Percentiles rank a stretch among this genome's conserved stretches.
Conservation (phyloP, 345 rosid genomes). For the Moricandia moricandioides region DNA sequence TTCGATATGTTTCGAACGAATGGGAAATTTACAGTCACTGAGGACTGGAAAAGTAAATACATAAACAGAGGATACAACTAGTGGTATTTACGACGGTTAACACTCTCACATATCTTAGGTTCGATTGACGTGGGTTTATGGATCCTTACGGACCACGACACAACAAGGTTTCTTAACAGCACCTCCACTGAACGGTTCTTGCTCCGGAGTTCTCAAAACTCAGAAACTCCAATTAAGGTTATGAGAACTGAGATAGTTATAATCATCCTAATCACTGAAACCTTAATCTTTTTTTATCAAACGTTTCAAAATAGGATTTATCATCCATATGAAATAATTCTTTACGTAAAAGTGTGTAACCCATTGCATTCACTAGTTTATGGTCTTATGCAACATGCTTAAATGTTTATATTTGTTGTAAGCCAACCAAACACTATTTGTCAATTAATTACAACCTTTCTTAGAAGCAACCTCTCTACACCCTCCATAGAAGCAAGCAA, state of each 20-base stretch:
- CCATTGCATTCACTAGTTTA: not conserved
- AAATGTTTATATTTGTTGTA: too few species aligned
- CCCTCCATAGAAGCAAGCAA: not conserved
- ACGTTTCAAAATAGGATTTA: not conserved
- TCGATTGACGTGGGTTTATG: too few species aligned
- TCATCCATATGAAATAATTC: not conserved
- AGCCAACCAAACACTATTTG: too few species aligned
- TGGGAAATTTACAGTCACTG: too few species aligned
- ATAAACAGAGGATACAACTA: too few species aligned
- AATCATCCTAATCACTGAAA: not conserved
- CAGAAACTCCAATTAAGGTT: not conserved
- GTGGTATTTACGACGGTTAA: too few species aligned
- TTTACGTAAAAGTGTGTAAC: not conserved
- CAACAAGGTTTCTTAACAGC: too few species aligned
- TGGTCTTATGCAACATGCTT: not conserved
- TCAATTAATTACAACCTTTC: not conserved
- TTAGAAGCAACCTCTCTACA: not conserved
- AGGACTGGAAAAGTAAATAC: too few species aligned
- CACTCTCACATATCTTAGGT: too few species aligned
- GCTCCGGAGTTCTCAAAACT: not conserved
- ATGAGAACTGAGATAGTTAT: not conserved
- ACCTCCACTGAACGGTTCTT: too few species aligned
- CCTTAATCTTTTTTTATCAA: not conserved
- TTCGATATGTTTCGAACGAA: too few species aligned
- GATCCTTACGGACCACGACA: too few species aligned